phyloP scores from a whole-genome alignment of 1,284 basidiomycete genomes.

The Ganoderma meredithae region DNA sequence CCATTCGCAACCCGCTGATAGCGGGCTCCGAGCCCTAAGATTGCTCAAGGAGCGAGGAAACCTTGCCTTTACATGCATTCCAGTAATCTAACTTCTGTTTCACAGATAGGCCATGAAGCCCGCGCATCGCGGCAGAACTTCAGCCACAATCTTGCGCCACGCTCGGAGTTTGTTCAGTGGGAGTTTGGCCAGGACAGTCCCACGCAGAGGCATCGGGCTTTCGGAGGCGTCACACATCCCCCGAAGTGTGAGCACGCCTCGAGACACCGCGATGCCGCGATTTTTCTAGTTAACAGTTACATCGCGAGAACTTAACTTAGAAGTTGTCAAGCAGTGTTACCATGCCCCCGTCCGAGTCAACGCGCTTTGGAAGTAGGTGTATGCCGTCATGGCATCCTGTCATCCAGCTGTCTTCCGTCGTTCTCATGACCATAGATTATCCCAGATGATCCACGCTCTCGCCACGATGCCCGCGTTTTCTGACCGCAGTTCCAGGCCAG shows the following conservation, averaged over 20 bases:
- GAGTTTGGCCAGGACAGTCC: background rate
- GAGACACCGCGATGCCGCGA: background rate
- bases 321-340: background rate
- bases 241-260: background rate
- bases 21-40: background rate
- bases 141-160: constrained; percentile 2
- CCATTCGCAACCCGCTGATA: background rate
- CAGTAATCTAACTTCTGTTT: background rate
- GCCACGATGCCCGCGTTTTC: background rate
- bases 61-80: background rate
- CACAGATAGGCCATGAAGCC: constrained; percentile 8
- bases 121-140: background rate
- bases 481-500: constrained; percentile 10
- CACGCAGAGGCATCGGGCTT: background rate
- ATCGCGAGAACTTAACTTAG: background rate
- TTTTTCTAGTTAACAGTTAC: background rate
- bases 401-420: background rate
- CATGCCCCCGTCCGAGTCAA: background rate
- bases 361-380: background rate
- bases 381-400: constrained; percentile 2
- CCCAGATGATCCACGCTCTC: background rate
- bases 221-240: background rate
- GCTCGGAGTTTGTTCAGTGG: background rate
- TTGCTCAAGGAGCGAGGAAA: background rate
- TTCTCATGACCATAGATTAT: constrained; percentile 8